Conservation (phyloP, 345 rosid species). For the Boechera divaricarpa region DNA sequence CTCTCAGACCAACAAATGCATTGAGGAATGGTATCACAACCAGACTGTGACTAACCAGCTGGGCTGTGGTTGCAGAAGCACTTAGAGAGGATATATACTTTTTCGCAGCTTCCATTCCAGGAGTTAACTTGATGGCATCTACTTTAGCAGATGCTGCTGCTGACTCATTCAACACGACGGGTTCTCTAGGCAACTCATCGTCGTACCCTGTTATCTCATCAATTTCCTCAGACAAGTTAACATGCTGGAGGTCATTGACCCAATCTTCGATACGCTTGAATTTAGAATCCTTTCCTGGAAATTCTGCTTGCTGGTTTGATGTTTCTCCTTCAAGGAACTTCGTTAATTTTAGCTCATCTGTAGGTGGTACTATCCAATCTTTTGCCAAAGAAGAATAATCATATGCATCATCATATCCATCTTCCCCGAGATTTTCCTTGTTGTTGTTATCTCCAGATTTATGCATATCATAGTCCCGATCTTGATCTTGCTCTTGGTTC, state of each 20-base stretch:
- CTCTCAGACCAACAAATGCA: conserved; percentile 74
- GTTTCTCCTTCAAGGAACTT: conserved; percentile 55
- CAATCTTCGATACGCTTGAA: conserved; percentile 82
- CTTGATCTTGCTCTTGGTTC: conserved; percentile 42
- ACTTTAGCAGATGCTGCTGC: conserved; percentile 49
- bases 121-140: conserved; percentile 55
- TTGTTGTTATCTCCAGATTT: conserved; percentile 46
- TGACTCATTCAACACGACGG: conserved; percentile 42
- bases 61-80: conserved; percentile 73
- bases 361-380: conserved; percentile 74
- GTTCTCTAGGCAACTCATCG: conserved; percentile 48
- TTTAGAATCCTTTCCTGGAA: conserved; percentile 67
- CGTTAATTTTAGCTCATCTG: conserved; percentile 52
- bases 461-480: conserved; percentile 38
- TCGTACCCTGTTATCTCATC: conserved; percentile 47
- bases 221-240: conserved; percentile 59
- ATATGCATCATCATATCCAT: conserved; percentile 57
- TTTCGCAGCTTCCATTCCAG: conserved; percentile 82
- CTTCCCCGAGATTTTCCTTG: conserved; percentile 52
- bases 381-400: conserved; percentile 62
- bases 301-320: conserved; percentile 51
- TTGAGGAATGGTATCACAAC: conserved; percentile 77
- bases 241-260: conserved; percentile 82
- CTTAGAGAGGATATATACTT: conserved; percentile 73
- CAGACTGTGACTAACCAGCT: conserved; percentile 76